These are phyloP conservation scores for Lotmaria passim DNA, from an alignment of 208 protist species.

Conservation along the genomic window DNA sequence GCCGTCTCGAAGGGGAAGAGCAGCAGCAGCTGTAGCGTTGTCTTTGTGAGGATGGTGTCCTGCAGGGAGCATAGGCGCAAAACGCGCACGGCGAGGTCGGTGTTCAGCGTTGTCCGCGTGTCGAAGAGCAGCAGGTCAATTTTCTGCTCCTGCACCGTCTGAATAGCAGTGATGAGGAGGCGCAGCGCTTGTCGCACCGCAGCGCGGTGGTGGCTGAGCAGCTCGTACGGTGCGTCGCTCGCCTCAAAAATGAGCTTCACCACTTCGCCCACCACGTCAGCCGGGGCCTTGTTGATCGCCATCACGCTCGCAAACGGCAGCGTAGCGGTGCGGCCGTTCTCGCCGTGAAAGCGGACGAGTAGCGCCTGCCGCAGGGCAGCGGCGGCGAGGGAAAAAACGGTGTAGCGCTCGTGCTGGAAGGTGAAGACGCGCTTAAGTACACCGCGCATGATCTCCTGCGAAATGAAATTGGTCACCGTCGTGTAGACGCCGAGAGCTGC, in stretches of 20 bases:
- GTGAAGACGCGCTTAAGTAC: slow-evolving; percentile 64
- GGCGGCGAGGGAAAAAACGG: slow-evolving; percentile 71
- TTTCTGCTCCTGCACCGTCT: slow-evolving; percentile 51
- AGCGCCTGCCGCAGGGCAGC: slow-evolving; percentile 71
- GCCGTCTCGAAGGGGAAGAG: slow-evolving; percentile 60
- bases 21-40: slow-evolving; percentile 68
- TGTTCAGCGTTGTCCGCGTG: slow-evolving; percentile 66
- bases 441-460: slow-evolving; percentile 78
- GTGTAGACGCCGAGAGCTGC: slow-evolving; percentile 55
- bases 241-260: slow-evolving; percentile 55
- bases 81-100: slow-evolving; percentile 56
- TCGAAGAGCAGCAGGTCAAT: slow-evolving; percentile 77
- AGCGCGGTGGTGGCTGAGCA: slow-evolving; percentile 62
- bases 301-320: slow-evolving; percentile 73
- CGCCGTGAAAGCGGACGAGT: slow-evolving; percentile 47
- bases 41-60: slow-evolving; percentile 62
- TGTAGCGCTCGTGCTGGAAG: slow-evolving; percentile 61
- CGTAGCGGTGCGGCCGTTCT: slow-evolving; percentile 28
- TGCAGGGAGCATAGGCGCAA: slow-evolving; percentile 51
- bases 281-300: slow-evolving; percentile 71
- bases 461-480: slow-evolving; percentile 72
- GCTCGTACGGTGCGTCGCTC: slow-evolving; percentile 50
- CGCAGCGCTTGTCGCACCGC: slow-evolving; percentile 78
- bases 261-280: slow-evolving; percentile 79
- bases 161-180: slow-evolving; percentile 68